Evolutionary conservation across 148 eudicot species (phyloP).

Genomic region (Cornus suecica): DNA sequence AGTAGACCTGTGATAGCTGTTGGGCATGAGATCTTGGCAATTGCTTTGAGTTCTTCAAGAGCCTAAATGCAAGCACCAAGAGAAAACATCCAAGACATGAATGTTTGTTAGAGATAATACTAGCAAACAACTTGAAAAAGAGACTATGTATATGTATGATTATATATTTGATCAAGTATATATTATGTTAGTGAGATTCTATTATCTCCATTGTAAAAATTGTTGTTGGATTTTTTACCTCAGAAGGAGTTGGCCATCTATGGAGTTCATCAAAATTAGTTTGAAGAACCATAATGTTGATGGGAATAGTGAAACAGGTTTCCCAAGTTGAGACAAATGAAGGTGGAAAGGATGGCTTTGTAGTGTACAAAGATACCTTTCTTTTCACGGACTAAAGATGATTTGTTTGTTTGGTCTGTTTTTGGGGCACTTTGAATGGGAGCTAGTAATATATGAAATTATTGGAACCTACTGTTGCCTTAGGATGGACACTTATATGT

Average conservation of each 20-base stretch:
- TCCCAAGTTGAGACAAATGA: slow-evolving; percentile 29
- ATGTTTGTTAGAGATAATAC: neutral
- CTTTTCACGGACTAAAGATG: neutral
- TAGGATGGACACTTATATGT: slow-evolving; percentile 12
- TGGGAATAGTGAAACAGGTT: slow-evolving; percentile 21
- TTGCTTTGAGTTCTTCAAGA: slow-evolving; percentile 63
- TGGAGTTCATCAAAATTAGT: slow-evolving; percentile 31
- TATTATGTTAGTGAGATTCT: neutral
- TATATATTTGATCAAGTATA: neutral
- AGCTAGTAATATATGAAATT: slow-evolving; percentile 16
- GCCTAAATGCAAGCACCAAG: slow-evolving; percentile 30
- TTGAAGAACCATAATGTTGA: slow-evolving; percentile 27
- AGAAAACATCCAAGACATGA: slow-evolving; percentile 6
- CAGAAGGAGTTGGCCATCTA: slow-evolving; percentile 52
- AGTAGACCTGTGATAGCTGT: slow-evolving; percentile 61
- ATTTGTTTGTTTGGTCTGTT: slow-evolving; percentile 10
- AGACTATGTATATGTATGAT: slow-evolving; percentile 3
- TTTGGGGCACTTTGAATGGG: slow-evolving; percentile 17
- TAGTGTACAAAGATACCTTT: slow-evolving; percentile 32
- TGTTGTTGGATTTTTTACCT: slow-evolving; percentile 31
- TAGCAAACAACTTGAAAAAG: neutral
- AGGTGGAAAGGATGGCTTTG: slow-evolving; percentile 40
- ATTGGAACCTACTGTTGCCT: slow-evolving; percentile 10
- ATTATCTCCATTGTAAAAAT: no score
- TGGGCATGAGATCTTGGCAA: slow-evolving; percentile 74